Conservation (phyloP, 805 yeast genomes). For the Zygosaccharomyces pseudorouxii region DNA sequence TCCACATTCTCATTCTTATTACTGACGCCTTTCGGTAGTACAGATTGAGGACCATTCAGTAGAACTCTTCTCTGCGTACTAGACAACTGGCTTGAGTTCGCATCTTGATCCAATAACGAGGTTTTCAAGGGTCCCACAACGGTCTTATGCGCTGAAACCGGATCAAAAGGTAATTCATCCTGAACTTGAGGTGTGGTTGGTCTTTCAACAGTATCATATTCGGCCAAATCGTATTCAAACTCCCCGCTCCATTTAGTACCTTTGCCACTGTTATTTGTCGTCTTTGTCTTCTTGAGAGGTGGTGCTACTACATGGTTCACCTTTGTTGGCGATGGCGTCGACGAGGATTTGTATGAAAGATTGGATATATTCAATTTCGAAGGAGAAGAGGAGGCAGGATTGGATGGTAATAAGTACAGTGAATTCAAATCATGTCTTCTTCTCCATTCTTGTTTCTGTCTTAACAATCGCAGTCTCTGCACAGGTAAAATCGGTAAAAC, state of each 20-base stretch:
- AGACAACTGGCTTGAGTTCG: constrained; percentile 9
- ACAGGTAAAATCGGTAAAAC: constrained; percentile 32
- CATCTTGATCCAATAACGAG: constrained; percentile 10
- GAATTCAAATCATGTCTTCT: constrained; percentile 3
- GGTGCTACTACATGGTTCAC: background rate
- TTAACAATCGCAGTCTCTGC: constrained; percentile 27
- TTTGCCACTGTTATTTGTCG: constrained; percentile 1
- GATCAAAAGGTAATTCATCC: background rate
- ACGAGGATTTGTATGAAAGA: constrained; percentile 9
- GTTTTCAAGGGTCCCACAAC: constrained; percentile 8
- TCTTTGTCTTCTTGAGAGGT: constrained; percentile 7
- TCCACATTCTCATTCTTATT: background rate
- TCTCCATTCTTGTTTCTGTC: constrained; percentile 27
- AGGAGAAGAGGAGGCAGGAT: background rate
- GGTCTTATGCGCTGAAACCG: background rate
- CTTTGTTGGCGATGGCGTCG: constrained; percentile 26
- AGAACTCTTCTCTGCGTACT: constrained; percentile 16
- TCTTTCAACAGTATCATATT: constrained; percentile 19
- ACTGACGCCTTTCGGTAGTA: background rate
- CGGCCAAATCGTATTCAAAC: constrained; percentile 30
- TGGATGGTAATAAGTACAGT: background rate
- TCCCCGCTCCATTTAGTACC: constrained; percentile 31
- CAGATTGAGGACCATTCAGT: constrained; percentile 12
- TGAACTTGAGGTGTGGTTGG: constrained; percentile 1
- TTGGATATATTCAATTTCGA: background rate